These are phyloP conservation scores for Colletotrichum incanum DNA, from an alignment of 2,329 filamentous ascomycete species.

Conservation along the genomic window DNA sequence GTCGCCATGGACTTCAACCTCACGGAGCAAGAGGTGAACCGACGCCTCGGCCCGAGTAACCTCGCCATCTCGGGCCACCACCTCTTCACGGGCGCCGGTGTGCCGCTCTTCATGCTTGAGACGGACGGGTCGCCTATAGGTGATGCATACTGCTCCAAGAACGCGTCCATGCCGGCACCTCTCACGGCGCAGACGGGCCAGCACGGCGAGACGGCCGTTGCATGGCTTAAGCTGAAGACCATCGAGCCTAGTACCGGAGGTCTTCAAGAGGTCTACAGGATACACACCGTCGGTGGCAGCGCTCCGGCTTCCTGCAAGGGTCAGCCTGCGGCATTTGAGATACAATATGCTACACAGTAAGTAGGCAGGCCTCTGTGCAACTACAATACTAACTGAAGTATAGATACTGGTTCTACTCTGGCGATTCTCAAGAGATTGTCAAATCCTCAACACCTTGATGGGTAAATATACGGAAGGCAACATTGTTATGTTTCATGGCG, in stretches of 20 bases:
- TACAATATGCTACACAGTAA: slow-evolving; percentile 90
- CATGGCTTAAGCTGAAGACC: slow-evolving; percentile 83
- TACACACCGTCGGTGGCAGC: slow-evolving; percentile 87
- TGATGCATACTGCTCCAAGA: slow-evolving; percentile 75
- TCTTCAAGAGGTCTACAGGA: slow-evolving; percentile 84
- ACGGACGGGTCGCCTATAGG: slow-evolving; percentile 69
- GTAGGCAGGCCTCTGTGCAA: slow-evolving; percentile 56
- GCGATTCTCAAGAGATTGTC: slow-evolving; percentile 10
- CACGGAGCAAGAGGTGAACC: slow-evolving; percentile 21
- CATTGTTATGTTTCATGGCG: slow-evolving; percentile 21
- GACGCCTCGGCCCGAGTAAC: slow-evolving; percentile 69
- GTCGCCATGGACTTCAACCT: slow-evolving; percentile 79
- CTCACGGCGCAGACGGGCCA: slow-evolving; percentile 71
- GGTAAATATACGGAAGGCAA: background rate
- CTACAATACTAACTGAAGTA: slow-evolving; percentile 34
- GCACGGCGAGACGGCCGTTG: slow-evolving; percentile 77
- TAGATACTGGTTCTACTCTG: slow-evolving; percentile 59
- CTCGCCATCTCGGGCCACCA: slow-evolving; percentile 82
- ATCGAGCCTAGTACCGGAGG: slow-evolving; percentile 70
- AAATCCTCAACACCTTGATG: slow-evolving; percentile 18
- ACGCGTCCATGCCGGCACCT: slow-evolving; percentile 75
- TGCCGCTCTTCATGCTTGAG: slow-evolving; percentile 86
- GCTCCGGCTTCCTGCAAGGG: slow-evolving; percentile 82
- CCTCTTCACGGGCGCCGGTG: slow-evolving; percentile 81
- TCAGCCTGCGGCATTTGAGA: slow-evolving; percentile 74